Conservation (phyloP, 768 basidiomycete species). For the Lactifluus hygrophoroides region DNA sequence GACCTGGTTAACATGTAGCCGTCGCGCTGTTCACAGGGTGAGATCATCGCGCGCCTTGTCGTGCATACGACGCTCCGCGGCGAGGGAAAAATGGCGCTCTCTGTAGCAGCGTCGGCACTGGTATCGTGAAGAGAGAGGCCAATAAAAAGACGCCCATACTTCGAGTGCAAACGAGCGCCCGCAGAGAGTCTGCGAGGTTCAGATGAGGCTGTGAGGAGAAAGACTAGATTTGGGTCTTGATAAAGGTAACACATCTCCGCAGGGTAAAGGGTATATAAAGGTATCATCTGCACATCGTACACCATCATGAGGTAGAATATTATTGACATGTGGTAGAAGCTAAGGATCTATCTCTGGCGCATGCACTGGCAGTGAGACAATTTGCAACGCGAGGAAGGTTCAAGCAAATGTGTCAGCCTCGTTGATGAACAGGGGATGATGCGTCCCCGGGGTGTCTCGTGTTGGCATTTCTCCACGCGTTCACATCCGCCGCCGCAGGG, state of each 20-base stretch:
- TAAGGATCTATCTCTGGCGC: no score
- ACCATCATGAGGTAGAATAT: no score
- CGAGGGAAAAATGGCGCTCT: not conserved
- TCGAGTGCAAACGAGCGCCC: not conserved
- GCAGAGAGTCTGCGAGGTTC: not conserved
- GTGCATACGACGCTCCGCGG: constrained; percentile 45
- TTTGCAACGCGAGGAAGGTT: no score
- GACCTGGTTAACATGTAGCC: not conserved
- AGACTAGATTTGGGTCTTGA: not conserved
- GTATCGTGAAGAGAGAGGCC: not conserved
- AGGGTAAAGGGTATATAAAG: not conserved
- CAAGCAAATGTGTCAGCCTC: no score
- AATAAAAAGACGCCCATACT: not conserved
- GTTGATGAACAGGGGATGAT: no score
- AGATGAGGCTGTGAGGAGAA: not conserved
- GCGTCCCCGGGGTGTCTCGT: no score
- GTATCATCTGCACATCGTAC: not conserved
- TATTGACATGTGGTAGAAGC: no score
- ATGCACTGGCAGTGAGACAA: no score
- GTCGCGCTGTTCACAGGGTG: constrained; percentile 42
- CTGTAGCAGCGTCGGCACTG: not conserved
- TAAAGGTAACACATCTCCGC: not conserved
- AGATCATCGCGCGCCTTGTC: constrained; percentile 67
- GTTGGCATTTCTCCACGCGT: no score
- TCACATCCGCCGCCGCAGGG: no score